Evolutionary conservation across 257 asterid species (phyloP), one percentile per base, ranked within the genome.

Genomic region (Phtheirospermum japonicum): DNA sequence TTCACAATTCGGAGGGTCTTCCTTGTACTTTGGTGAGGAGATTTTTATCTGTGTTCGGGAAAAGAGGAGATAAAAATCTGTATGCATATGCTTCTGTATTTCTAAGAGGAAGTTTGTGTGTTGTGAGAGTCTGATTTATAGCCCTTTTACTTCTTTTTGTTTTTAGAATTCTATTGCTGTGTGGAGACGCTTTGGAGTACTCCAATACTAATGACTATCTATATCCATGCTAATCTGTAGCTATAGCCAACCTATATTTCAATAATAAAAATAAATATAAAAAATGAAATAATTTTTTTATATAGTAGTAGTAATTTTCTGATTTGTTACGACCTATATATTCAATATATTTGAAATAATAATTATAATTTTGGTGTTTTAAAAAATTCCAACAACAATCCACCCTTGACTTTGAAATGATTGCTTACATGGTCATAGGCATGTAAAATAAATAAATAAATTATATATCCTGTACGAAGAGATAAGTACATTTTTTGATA

Each of bases 61-160:
- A 36, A 59, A 34, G 45, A 39, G 68, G 71, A 66, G 71, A 67
- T 52, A 66, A 71, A 60, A 74, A 55, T 59, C 71, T 68, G 75
- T 67, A 67, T 68, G 75, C 64, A 64, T 59, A 65, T 64, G 76
- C 64, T 73, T 42, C 59, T 64, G 75, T 72, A 67, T 64, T 59
- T 59, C 55, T n/a, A n/a, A n/a, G 66, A 59, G 67, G 57, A 55
- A 72, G 62, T 71, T 23, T 61, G 73, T 43, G 73, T 60, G 72
- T 72, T 20, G 32, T 57, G 63, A 63, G 10, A 50, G 59, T 23
- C 53, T 19, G 69, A 17, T 66, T 56, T 69, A 70, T 26, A 74
- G 65, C 72, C 66, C 60, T 58, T 61, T 36, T 14, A 7, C 66
- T 65, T 9, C 18, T 20, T 36, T 36, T 14, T 7, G 7, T 39